Conservation (phyloP, 192 early-diverging fungal species). For the Dispira simplex region DNA sequence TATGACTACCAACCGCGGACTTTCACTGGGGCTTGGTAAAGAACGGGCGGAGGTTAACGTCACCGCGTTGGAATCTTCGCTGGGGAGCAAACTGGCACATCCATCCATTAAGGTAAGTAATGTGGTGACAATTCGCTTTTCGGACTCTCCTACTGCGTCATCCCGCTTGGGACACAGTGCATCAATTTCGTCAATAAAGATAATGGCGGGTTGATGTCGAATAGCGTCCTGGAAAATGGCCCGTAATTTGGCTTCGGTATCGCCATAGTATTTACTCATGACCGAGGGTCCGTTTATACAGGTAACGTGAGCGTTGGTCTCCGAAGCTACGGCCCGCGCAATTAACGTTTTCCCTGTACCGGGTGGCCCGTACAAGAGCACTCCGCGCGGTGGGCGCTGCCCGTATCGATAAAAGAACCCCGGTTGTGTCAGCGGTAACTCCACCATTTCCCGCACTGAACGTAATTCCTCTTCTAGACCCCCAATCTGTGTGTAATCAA, state of each 20-base stretch:
- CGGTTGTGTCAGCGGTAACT: constrained; percentile 55
- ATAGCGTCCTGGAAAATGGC: constrained; percentile 58
- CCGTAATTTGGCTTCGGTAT: constrained; percentile 76
- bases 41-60: background rate
- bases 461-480: constrained; percentile 59
- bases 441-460: constrained; percentile 70
- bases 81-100: constrained; percentile 11
- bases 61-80: constrained; percentile 13
- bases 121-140: constrained; percentile 83
- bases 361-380: constrained; percentile 80
- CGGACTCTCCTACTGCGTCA: constrained; percentile 61
- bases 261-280: constrained; percentile 79
- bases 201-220: constrained; percentile 58
- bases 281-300: constrained; percentile 88
- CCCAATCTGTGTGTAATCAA: constrained; percentile 51
- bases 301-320: constrained; percentile 55
- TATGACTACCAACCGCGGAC: constrained; percentile 43
- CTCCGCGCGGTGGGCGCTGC: constrained; percentile 77
- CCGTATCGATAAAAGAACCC: constrained; percentile 59
- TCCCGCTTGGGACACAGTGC: constrained; percentile 80
- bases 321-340: constrained; percentile 70
- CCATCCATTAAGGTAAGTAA: constrained; percentile 93
- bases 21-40: background rate
- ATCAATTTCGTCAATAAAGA: constrained; percentile 94
- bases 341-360: constrained; percentile 96